phyloP scores from a whole-genome alignment of 805 yeast species.

The Cyberlindnera nakhonratchasimensis region DNA sequence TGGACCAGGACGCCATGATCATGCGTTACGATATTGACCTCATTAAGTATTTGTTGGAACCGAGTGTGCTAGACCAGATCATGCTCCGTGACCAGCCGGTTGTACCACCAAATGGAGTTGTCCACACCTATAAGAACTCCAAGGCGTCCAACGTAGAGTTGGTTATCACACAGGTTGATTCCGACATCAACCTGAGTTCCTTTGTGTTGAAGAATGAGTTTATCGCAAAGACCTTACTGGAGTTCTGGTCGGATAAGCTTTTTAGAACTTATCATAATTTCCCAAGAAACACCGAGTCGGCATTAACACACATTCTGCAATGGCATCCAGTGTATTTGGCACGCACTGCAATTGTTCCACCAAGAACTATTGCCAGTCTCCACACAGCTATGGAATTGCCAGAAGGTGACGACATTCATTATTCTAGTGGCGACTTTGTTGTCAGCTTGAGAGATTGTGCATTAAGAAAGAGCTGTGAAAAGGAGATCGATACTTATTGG shows the following conservation, averaged over 20 bases:
- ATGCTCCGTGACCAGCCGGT: constrained; percentile 71
- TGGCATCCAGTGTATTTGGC: constrained; percentile 89
- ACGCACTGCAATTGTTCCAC: constrained; percentile 69
- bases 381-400: constrained; percentile 36
- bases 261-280: constrained; percentile 62
- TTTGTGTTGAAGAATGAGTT: constrained; percentile 65
- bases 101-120: constrained; percentile 61
- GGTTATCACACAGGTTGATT: constrained; percentile 66
- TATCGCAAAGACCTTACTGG: constrained; percentile 66
- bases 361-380: constrained; percentile 49
- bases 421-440: constrained; percentile 64
- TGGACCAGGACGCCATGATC: constrained; percentile 75
- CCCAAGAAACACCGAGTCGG: constrained; percentile 55
- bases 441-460: constrained; percentile 60
- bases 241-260: constrained; percentile 73
- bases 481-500: constrained; percentile 40
- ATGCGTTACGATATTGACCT: constrained; percentile 67
- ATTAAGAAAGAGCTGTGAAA: constrained; percentile 48
- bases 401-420: constrained; percentile 48
- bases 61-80: constrained; percentile 57
- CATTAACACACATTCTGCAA: constrained; percentile 81
- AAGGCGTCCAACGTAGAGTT: constrained; percentile 53
- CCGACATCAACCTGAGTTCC: constrained; percentile 62
- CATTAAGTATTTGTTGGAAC: constrained; percentile 53
- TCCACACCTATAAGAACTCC: constrained; percentile 63